Percentiles rank a stretch among this genome's conserved stretches.
phyloP scores from a whole-genome alignment of 257 asterid genomes.

The Solanum sejunctum region DNA sequence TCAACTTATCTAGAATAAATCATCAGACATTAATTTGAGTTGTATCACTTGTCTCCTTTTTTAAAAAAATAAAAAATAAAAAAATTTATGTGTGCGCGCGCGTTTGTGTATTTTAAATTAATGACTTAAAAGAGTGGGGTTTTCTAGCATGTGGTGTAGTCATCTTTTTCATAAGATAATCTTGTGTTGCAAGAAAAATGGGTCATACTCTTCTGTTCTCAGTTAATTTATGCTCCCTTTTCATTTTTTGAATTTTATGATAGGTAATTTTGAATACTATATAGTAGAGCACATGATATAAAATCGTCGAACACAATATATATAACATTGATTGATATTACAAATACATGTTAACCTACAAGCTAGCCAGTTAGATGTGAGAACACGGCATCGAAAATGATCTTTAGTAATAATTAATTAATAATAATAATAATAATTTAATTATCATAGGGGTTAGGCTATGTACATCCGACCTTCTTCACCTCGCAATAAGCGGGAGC shows the following conservation, averaged over 20 bases:
- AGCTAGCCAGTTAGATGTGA: too few relatives aligned
- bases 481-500: too few relatives aligned
- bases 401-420: too few relatives aligned
- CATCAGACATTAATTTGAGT: neutral
- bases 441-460: too few relatives aligned
- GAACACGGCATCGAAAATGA: too few relatives aligned
- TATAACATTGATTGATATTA: neutral
- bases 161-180: neutral
- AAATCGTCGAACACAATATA: neutral
- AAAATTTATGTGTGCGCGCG: too few relatives aligned
- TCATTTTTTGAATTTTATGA: neutral
- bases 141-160: neutral
- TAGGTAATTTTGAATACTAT: neutral
- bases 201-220: neutral
- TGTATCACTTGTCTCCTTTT: neutral
- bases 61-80: neutral
- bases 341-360: too few relatives aligned
- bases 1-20: neutral
- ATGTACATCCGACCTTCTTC: too few relatives aligned
- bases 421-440: too few relatives aligned
- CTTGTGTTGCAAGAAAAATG: neutral
- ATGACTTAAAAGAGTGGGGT: neutral
- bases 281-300: neutral
- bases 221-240: neutral
- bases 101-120: neutral